phyloP scores from a whole-genome alignment of 805 yeast species.

The Monosporozyma aquatica region DNA sequence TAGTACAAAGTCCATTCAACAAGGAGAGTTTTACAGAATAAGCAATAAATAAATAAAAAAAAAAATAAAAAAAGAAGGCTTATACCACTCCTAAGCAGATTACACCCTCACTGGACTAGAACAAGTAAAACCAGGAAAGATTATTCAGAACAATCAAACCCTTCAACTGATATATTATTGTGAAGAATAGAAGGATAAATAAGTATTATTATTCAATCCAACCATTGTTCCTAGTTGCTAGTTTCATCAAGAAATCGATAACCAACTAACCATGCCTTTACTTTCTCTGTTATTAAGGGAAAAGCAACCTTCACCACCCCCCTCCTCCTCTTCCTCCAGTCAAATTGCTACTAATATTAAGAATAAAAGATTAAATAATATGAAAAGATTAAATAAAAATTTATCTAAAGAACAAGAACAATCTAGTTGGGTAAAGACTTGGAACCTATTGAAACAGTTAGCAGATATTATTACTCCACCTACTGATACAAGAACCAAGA shows the following conservation, averaged over 20 bases:
- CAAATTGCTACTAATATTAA: neutral
- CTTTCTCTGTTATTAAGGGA: neutral
- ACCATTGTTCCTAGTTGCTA: no score
- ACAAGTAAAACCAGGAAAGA: neutral
- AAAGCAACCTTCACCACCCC: no score
- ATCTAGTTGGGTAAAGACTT: conserved; percentile 3
- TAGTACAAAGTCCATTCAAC: no score
- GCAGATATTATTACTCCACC: conserved; percentile 11
- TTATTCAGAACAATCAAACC: neutral
- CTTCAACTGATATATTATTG: no score
- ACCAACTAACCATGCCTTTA: neutral
- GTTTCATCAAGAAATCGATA: no score
- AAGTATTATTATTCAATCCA: no score
- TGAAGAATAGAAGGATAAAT: no score
- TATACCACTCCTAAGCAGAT: no score
- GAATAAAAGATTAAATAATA: neutral
- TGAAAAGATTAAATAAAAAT: neutral
- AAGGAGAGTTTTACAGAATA: no score
- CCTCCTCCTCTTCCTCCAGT: neutral
- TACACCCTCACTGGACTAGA: no score
- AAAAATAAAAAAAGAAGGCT: no score
- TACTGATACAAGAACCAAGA: neutral
- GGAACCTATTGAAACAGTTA: conserved; percentile 10
- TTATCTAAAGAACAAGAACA: neutral
- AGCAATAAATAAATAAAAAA: no score